A percentile compares a stretch with the other conserved stretches of the same genome.
Conservation (phyloP, 106 monocot species). For the Dendrobium chrysotoxum region DNA sequence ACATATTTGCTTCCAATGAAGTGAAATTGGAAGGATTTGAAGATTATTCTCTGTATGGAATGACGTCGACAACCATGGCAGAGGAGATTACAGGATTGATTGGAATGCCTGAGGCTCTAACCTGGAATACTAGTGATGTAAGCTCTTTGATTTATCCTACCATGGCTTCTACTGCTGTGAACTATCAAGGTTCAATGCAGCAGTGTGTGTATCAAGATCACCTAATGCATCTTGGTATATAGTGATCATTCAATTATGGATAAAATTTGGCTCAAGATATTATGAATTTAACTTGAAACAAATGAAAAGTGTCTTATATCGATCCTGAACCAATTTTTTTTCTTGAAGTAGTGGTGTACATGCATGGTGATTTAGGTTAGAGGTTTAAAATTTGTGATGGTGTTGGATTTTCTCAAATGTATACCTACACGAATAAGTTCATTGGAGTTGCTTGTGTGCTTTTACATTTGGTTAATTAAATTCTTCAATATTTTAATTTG, state of each 20-base stretch:
- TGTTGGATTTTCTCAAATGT: neutral
- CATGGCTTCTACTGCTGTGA: neutral
- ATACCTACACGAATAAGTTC: neutral
- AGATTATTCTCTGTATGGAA: conserved; percentile 9
- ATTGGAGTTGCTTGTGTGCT: neutral
- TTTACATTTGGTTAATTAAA: neutral
- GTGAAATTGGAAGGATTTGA: neutral
- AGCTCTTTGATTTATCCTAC: neutral
- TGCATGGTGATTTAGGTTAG: neutral
- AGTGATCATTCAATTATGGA: neutral
- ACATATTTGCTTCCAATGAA: conserved; percentile 21
- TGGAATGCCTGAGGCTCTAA: neutral
- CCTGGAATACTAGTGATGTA: neutral
- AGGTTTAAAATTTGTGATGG: neutral
- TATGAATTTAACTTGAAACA: neutral
- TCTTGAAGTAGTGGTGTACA: neutral
- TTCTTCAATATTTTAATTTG: neutral
- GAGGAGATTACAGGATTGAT: conserved; percentile 9
- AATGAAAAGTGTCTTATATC: neutral
- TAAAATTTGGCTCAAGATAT: neutral
- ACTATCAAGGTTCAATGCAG: neutral
- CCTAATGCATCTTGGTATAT: neutral
- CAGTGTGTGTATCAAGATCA: neutral
- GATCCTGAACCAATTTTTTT: neutral
- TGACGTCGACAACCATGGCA: neutral